These are phyloP conservation scores for Quercus robur DNA, from an alignment of 306 rosid genomes.

Conservation along the genomic window DNA sequence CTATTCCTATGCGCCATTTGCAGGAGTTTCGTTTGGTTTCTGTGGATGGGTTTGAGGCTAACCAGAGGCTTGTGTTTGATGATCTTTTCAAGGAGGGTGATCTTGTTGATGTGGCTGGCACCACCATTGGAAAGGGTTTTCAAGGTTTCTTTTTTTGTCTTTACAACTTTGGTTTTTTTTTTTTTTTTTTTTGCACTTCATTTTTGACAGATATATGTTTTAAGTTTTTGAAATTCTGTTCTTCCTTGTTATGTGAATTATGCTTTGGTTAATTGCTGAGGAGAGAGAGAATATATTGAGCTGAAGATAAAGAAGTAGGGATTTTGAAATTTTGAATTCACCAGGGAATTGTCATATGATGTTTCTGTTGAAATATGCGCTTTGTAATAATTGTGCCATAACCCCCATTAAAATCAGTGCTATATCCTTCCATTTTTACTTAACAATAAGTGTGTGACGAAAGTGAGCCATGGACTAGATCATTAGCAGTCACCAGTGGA, in stretches of 20 bases:
- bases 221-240: not conserved
- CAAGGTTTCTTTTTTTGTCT: constrained; percentile 45
- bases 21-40: constrained; percentile 87
- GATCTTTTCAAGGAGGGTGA: constrained; percentile 87
- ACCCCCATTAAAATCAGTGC: not conserved
- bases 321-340: not conserved
- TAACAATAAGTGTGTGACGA: too few species aligned
- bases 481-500: too few species aligned
- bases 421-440: not conserved
- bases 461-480: too few species aligned
- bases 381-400: not conserved
- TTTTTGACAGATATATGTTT: too few species aligned
- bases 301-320: not conserved
- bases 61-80: constrained; percentile 56
- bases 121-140: constrained; percentile 94
- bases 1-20: constrained; percentile 87
- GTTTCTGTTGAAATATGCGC: not conserved
- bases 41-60: constrained; percentile 52
- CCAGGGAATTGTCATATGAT: not conserved
- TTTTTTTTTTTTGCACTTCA: not conserved
- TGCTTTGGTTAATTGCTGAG: not conserved
- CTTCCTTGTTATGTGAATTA: not conserved
- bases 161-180: not conserved
- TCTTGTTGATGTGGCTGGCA: constrained; percentile 87
- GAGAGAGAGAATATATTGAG: not conserved